A percentile compares a stretch with the other conserved stretches of the same genome.
These are phyloP conservation scores for Zelopaecilomyces penicillatus DNA, from an alignment of 2,329 filamentous ascomycete genomes.

Conservation along the genomic window DNA sequence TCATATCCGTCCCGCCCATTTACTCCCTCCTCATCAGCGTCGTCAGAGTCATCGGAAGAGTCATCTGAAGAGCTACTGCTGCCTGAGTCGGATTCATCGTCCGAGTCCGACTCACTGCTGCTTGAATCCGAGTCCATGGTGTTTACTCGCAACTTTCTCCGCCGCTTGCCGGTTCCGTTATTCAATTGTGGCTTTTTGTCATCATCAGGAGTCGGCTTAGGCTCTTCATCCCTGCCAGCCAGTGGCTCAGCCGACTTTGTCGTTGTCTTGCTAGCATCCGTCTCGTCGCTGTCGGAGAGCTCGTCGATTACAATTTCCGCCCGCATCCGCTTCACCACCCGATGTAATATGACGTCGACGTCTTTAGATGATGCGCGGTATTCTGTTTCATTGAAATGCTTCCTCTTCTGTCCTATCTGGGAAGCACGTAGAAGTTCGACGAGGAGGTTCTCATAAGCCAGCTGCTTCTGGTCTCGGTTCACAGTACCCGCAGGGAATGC, in stretches of 20 bases:
- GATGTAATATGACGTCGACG: conserved; percentile 40
- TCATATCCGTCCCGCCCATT: conserved; percentile 15
- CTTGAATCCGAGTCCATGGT: conserved; percentile 33
- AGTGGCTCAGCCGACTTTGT: conserved; percentile 21
- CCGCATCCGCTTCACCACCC: conserved; percentile 55
- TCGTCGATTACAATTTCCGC: conserved; percentile 50
- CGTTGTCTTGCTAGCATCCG: conserved; percentile 22
- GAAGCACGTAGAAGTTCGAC: conserved; percentile 34
- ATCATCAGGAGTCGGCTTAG: conserved; percentile 17
- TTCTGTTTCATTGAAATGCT: conserved; percentile 45
- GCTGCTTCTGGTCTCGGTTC: conserved; percentile 40
- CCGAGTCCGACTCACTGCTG: conserved; percentile 25
- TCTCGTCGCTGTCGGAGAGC: conserved; percentile 42
- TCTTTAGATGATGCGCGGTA: conserved; percentile 43
- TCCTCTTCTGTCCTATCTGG: conserved; percentile 33
- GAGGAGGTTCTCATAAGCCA: conserved; percentile 48
- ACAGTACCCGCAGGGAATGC: conserved; percentile 43
- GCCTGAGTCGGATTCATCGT: conserved; percentile 23
- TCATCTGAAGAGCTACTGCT: conserved; percentile 28
- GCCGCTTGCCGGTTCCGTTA: conserved; percentile 41
- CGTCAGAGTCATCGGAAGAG: conserved; percentile 21
- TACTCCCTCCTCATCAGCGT: conserved; percentile 10
- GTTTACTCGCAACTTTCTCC: conserved; percentile 43
- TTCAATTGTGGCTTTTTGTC: conserved; percentile 36
- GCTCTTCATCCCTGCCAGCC: conserved; percentile 19